A percentile compares a stretch with the other conserved stretches of the same genome.
phyloP scores from a whole-genome alignment of 2,329 filamentous ascomycete genomes.

The Colletotrichum filicis region DNA sequence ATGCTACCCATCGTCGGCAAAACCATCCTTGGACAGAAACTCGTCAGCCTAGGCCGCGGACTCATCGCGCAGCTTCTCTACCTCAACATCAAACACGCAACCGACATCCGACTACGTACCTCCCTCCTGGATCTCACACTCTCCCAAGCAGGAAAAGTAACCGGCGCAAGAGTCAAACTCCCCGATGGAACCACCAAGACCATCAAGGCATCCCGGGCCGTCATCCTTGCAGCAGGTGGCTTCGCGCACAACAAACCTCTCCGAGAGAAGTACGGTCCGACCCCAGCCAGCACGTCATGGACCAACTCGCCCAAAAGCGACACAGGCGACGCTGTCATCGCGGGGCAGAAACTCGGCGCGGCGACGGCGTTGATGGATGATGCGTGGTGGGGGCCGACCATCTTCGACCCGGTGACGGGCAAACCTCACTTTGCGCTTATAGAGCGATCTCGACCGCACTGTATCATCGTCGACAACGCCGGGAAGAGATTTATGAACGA shows the following conservation, averaged over 20 bases:
- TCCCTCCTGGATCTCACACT: constrained; percentile 31
- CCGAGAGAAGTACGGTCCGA: constrained; percentile 40
- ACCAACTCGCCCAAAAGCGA: constrained; percentile 40
- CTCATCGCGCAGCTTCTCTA: constrained; percentile 39
- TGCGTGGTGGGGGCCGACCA: constrained; percentile 48
- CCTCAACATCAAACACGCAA: constrained; percentile 32
- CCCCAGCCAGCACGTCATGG: constrained; percentile 40
- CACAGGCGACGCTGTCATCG: constrained; percentile 41
- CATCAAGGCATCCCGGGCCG: constrained; percentile 42
- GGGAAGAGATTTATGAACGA: constrained; percentile 49
- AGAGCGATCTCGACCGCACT: constrained; percentile 45
- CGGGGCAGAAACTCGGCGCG: constrained; percentile 33
- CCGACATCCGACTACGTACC: constrained; percentile 19
- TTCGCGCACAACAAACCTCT: constrained; percentile 46
- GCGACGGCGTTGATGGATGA: constrained; percentile 45
- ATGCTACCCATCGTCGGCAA: constrained; percentile 21
- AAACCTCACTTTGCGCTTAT: constrained; percentile 39
- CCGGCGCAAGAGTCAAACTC: constrained; percentile 21
- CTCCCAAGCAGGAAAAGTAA: constrained; percentile 38
- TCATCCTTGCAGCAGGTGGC: constrained; percentile 48
- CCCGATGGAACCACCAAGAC: constrained; percentile 37
- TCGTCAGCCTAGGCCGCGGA: constrained; percentile 39
- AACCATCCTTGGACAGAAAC: constrained; percentile 32
- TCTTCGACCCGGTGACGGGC: constrained; percentile 40
- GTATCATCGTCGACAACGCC: constrained; percentile 46